A percentile compares a stretch with the other conserved stretches of the same genome.
These are phyloP conservation scores for Tulasnella sp. DNA, from an alignment of 768 basidiomycete species.

Conservation along the genomic window DNA sequence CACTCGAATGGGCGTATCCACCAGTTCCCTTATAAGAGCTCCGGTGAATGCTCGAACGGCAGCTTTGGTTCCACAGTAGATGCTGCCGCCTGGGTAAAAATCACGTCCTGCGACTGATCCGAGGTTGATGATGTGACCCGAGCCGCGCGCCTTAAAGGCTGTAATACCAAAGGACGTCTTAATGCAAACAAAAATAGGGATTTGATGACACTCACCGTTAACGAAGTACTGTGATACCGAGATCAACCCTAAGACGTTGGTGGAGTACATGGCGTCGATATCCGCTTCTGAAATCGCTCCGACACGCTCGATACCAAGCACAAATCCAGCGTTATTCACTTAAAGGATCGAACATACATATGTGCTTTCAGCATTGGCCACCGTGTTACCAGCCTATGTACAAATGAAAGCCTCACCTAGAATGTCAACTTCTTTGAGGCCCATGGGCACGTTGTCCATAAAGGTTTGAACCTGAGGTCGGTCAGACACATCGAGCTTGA, in stretches of 20 bases:
- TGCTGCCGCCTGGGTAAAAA: constrained; percentile 79
- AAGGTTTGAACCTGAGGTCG: constrained; percentile 56
- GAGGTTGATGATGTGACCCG: constrained; percentile 82
- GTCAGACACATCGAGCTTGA: constrained; percentile 75
- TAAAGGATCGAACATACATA: constrained; percentile 14
- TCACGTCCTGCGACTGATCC: constrained; percentile 87
- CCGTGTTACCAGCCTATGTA: background rate
- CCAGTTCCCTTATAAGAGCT: constrained; percentile 72
- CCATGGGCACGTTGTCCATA: constrained; percentile 57
- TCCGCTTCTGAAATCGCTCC: constrained; percentile 70
- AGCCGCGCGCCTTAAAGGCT: constrained; percentile 70
- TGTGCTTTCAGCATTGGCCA: too few species aligned
- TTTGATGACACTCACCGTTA: constrained; percentile 33
- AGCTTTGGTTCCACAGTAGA: constrained; percentile 87
- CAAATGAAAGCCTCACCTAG: constrained; percentile 43
- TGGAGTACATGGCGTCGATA: constrained; percentile 72
- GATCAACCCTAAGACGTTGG: constrained; percentile 64
- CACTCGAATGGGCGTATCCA: constrained; percentile 86
- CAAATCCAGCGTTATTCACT: constrained; percentile 82
- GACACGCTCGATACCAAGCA: constrained; percentile 75
- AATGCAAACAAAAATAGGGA: constrained; percentile 14
- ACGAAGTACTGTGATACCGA: constrained; percentile 66
- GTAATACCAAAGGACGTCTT: background rate
- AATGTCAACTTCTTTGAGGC: constrained; percentile 66
- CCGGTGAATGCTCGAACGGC: constrained; percentile 82